These are phyloP conservation scores for Cyclotella cryptica DNA, from an alignment of 108 stramenopile genomes.

Conservation along the genomic window DNA sequence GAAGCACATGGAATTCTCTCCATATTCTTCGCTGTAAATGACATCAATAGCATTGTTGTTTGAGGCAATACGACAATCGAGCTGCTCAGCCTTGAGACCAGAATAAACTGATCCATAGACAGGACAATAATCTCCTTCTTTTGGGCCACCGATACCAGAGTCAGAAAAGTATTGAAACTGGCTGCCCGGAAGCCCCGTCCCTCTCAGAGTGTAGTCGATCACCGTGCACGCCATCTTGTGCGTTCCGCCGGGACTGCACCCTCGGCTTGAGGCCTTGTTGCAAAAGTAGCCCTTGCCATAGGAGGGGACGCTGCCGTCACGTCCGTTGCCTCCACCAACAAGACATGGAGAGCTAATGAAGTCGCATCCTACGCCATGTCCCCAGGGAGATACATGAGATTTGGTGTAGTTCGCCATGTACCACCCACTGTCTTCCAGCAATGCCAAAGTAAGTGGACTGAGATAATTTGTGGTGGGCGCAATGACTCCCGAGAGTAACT, in stretches of 20 bases:
- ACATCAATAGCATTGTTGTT: slow-evolving; percentile 72
- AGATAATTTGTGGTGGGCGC: slow-evolving; percentile 78
- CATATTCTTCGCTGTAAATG: slow-evolving; percentile 73
- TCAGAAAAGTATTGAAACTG: slow-evolving; percentile 78
- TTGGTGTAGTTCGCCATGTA: slow-evolving; percentile 74
- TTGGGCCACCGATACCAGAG: slow-evolving; percentile 69
- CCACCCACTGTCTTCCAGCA: slow-evolving; percentile 89
- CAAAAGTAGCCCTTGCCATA: slow-evolving; percentile 81
- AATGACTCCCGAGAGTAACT: slow-evolving; percentile 73
- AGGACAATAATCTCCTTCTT: slow-evolving; percentile 86
- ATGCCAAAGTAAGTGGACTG: slow-evolving; percentile 74
- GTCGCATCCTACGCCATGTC: slow-evolving; percentile 82
- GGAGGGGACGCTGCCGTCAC: slow-evolving; percentile 54
- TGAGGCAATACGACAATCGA: slow-evolving; percentile 63
- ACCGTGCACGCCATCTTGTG: slow-evolving; percentile 88
- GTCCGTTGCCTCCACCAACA: slow-evolving; percentile 52
- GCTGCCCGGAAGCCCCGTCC: slow-evolving; percentile 51
- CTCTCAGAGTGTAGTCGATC: slow-evolving; percentile 72
- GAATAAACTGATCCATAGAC: slow-evolving; percentile 77
- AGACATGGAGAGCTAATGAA: slow-evolving; percentile 77
- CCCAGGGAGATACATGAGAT: slow-evolving; percentile 53
- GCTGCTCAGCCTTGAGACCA: slow-evolving; percentile 58
- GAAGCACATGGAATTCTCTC: slow-evolving; percentile 74
- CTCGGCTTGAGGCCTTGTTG: slow-evolving; percentile 56
- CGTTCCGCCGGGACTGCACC: slow-evolving; percentile 71